These are phyloP conservation scores for Candida argentea DNA, from an alignment of 805 yeast species.

Conservation along the genomic window DNA sequence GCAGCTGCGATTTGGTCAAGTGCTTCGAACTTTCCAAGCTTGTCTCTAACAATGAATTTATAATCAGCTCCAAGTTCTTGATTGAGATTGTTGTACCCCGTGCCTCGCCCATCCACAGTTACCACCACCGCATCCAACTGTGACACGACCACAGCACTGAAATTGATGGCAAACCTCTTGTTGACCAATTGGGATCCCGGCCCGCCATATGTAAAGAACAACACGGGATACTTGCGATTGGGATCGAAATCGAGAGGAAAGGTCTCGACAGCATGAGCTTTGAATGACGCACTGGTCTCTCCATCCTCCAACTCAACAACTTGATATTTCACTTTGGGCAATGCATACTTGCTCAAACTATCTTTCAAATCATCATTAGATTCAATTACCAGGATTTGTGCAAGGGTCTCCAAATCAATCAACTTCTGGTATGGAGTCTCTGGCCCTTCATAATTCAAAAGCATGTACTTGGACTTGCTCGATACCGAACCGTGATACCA, in stretches of 20 bases:
- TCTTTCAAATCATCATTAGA: slow-evolving; percentile 34
- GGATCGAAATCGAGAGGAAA: slow-evolving; percentile 65
- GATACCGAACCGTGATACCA: slow-evolving; percentile 70
- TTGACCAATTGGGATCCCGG: slow-evolving; percentile 85
- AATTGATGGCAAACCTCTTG: slow-evolving; percentile 47
- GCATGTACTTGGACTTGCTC: slow-evolving; percentile 61
- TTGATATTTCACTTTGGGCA: slow-evolving; percentile 50
- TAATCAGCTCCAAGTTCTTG: slow-evolving; percentile 39
- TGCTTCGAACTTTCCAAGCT: slow-evolving; percentile 74
- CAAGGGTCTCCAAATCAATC: slow-evolving; percentile 26
- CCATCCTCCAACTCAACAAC: slow-evolving; percentile 43
- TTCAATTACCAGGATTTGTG: slow-evolving; percentile 31
- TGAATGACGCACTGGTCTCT: slow-evolving; percentile 32
- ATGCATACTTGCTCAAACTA: slow-evolving; percentile 32
- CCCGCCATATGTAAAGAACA: slow-evolving; percentile 90
- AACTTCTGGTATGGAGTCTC: slow-evolving; percentile 69
- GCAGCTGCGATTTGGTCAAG: slow-evolving; percentile 85
- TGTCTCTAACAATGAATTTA: slow-evolving; percentile 72
- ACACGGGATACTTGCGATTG: slow-evolving; percentile 62
- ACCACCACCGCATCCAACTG: slow-evolving; percentile 78
- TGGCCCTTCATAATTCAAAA: slow-evolving; percentile 73
- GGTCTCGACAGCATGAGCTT: slow-evolving; percentile 64
- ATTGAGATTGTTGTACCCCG: slow-evolving; percentile 69
- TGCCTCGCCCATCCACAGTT: slow-evolving; percentile 95
- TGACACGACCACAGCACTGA: slow-evolving; percentile 70